Percentiles rank a stretch among this genome's conserved stretches.
phyloP scores from a whole-genome alignment of 148 eudicot genomes.

The Nepenthes gracilis region DNA sequence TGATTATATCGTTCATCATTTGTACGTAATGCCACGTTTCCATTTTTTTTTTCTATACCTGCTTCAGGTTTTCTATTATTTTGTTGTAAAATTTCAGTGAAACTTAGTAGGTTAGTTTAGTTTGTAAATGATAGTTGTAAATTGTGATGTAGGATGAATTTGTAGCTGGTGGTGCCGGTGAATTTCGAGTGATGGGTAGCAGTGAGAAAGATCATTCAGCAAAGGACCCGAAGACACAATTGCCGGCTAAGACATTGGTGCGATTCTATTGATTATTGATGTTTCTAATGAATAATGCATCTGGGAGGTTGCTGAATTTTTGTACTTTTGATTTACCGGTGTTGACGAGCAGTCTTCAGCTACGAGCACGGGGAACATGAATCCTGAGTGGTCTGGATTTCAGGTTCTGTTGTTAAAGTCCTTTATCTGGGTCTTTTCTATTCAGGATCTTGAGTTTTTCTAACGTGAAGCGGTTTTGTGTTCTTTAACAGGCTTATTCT shows the following conservation, averaged over 20 bases:
- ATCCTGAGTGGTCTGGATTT: slow-evolving; percentile 91
- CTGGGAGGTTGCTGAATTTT: background rate
- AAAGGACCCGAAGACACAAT: slow-evolving; percentile 64
- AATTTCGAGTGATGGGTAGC: slow-evolving; percentile 49
- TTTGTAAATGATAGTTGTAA: background rate
- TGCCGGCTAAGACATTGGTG: slow-evolving; percentile 19
- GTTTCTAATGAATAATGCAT: background rate
- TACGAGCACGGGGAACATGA: slow-evolving; percentile 43
- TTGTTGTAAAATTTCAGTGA: too few species aligned
- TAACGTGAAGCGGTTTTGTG: slow-evolving; percentile 4
- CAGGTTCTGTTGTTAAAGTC: slow-evolving; percentile 44
- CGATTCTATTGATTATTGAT: slow-evolving; percentile 2
- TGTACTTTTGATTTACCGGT: slow-evolving; percentile 1
- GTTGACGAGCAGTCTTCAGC: slow-evolving; percentile 66
- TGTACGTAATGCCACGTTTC: too few species aligned
- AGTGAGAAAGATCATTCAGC: slow-evolving; percentile 76
- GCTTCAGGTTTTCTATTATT: too few species aligned
- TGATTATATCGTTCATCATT: too few species aligned
- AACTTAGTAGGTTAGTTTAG: too few species aligned
- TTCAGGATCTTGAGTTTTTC: slow-evolving; percentile 3
- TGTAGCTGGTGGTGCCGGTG: background rate
- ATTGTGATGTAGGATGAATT: background rate
- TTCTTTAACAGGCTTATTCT: slow-evolving; percentile 71
- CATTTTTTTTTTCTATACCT: too few species aligned
- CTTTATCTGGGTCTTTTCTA: background rate